Evolutionary conservation across 257 asterid species (phyloP), one percentile per base, ranked within the genome.

Genomic region (Solanum sitiens): DNA sequence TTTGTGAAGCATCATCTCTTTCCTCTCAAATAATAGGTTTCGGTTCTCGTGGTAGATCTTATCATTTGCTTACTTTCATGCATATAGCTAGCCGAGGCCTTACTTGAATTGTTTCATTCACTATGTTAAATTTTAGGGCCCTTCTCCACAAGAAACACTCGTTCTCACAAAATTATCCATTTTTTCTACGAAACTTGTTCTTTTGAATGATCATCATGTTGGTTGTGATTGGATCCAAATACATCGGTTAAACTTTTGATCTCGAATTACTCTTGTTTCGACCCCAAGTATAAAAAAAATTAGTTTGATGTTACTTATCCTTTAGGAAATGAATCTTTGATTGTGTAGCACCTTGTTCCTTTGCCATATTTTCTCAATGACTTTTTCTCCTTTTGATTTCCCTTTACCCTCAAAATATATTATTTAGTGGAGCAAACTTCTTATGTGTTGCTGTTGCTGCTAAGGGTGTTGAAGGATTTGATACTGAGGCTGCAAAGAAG

Each of bases 401-500:
- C 61, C 86, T 7, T 86, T 71, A 5, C 56, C 61, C 63, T 90
- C 18, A 15, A 89, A 82, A 79, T 88, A 89, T 67, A 87, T 86
- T 89, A 97, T 37, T 37, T 37, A 99, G 99, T 23, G 99, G 96
- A 92, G 98, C 98, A 87, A 94, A 95, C 21, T 95, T 97, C 90
- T 90, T 97, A 87, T 99, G 99, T 87, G 99, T 98, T 87, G 99
- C 96, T 89, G 99, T 99, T 90, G 90, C 94, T 70, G 95, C 92
- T 44, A 97, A 97, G 92, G 95, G 96, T 88, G 98, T 97, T 89
- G 88, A 94, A 86, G 99, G 94, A 89, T 97, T 97, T 90, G 70
- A 92, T 91, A 92, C 98, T 2, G 96, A 95, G 90, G 93, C 92
- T 11, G 98, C 98, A 76, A 97, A 97, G 94, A 95, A 94, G 91